Conservation (phyloP, 257 asterid genomes). For the Przewalskia tangutica region DNA sequence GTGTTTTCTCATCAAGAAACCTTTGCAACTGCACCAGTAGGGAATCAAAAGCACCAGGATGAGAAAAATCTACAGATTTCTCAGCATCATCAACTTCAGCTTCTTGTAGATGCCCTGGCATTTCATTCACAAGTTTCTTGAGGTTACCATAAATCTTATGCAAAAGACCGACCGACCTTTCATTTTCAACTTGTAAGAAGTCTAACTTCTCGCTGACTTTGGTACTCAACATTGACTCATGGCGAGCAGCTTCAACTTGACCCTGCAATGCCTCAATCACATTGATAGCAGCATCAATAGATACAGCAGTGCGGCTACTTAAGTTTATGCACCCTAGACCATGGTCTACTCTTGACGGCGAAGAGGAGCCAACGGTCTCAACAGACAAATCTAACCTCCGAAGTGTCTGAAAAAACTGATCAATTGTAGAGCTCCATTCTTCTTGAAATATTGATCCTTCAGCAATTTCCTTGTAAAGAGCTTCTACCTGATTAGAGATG, state of each 20-base stretch:
- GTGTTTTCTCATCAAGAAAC: slow-evolving; percentile 40
- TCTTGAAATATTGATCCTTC: slow-evolving; percentile 39
- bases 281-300: slow-evolving; percentile 46
- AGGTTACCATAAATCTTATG: slow-evolving; percentile 38
- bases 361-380: slow-evolving; percentile 21
- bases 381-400: slow-evolving; percentile 40
- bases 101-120: slow-evolving; percentile 27
- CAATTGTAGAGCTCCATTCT: slow-evolving; percentile 50
- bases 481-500: slow-evolving; percentile 43
- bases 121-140: slow-evolving; percentile 32
- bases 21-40: slow-evolving; percentile 45
- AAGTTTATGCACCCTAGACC: slow-evolving; percentile 18
- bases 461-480: slow-evolving; percentile 44
- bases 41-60: slow-evolving; percentile 31
- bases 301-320: slow-evolving; percentile 42
- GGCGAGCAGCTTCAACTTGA: slow-evolving; percentile 46
- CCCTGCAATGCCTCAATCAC: slow-evolving; percentile 46
- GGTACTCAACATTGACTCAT: slow-evolving; percentile 30
- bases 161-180: slow-evolving; percentile 33
- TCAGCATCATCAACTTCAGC: slow-evolving; percentile 24
- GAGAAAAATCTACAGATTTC: slow-evolving; percentile 33
- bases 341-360: slow-evolving; percentile 19
- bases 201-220: slow-evolving; percentile 23
- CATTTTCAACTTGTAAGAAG: slow-evolving; percentile 27
- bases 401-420: slow-evolving; percentile 45